Base-by-base conservation (phyloP, 805 yeast species). In the Lachancea sp. region DNA sequence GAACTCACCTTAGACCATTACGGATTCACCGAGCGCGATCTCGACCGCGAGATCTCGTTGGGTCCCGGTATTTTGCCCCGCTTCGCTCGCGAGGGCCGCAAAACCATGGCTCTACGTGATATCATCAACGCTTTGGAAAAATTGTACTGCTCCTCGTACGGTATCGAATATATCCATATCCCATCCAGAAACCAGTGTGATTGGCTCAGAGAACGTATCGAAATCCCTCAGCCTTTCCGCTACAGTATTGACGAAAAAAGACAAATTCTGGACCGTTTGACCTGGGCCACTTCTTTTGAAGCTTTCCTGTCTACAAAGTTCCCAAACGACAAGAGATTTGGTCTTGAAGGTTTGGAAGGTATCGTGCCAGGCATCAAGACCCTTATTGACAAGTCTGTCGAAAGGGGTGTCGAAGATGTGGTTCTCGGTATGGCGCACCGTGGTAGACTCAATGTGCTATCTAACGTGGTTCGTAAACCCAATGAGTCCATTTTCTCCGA, bases 351-450 rank as follows among this genome's bases (percentile, higher is more conserved):
- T 74, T 95, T 95, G 53, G 99, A 93, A 73, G 75, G 95, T 40
- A 85, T 86, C 59, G 86, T 93, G 41, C 98, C 98, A 38, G 99
- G 98, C 73, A 82, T 93, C 76, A 93, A 93, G 74, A 85, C 96
- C 41, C 68, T 93, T 65, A 89, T 93, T 64, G 99, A 93, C 70
- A 82, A 89, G 55, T 78, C 96, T 37, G 98, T 90, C 41, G 95
- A 85, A 55, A 71, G 74, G 50, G 99, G 99, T 58, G 83, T 91
- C 43, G 96, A 90, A 70, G 98, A 91, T 66, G 82, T 93, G 50
- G 95, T 91, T 60, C 84, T 93, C 59, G 99, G 99, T 74, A 93
- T 93, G 98, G 97, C 99, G 44, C 99, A 93, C 72, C 86, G 99
- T 78, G 99, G 99, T 72, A 83, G 99, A 74, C 77, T 93, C 61